Conservation (phyloP, 257 asterid species). For the Eustoma russellianum region DNA sequence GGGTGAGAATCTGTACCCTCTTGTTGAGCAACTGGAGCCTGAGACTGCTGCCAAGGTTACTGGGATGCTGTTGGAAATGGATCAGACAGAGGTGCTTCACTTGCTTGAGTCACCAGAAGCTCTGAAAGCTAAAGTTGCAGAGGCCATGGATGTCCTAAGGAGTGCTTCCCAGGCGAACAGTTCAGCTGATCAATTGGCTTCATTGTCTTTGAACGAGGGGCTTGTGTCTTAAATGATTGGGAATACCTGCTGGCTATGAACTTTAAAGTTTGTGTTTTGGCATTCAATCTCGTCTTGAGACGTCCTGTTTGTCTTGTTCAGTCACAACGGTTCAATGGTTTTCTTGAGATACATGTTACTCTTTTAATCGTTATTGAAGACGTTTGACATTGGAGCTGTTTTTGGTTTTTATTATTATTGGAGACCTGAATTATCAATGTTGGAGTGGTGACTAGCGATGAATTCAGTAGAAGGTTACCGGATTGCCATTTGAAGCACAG, state of each 20-base stretch:
- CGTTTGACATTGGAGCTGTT: too few relatives aligned
- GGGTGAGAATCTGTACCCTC: conserved; percentile 54
- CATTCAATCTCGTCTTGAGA: background rate
- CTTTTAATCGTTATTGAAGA: too few relatives aligned
- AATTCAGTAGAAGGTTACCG: too few relatives aligned
- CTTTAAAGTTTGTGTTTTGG: background rate
- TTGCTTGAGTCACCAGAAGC: conserved; percentile 70
- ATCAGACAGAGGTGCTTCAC: conserved; percentile 52
- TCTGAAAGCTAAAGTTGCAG: conserved; percentile 48
- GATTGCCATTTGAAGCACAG: too few relatives aligned
- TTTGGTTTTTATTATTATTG: too few relatives aligned
- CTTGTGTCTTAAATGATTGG: conserved; percentile 17
- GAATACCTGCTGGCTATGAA: background rate
- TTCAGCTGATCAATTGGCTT: conserved; percentile 55
- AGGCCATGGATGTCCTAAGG: conserved; percentile 51
- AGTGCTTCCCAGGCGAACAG: conserved; percentile 41
- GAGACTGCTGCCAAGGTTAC: conserved; percentile 62
- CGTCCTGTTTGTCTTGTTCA: background rate
- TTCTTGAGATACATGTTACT: background rate
- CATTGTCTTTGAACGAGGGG: conserved; percentile 45
- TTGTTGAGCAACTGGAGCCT: conserved; percentile 52
- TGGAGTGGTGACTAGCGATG: too few relatives aligned
- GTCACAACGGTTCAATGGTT: background rate
- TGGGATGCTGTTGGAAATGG: conserved; percentile 71
- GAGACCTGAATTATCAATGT: too few relatives aligned